Conservation (phyloP, 176 grass and related monocot species). For the Oryza coarctata region DNA sequence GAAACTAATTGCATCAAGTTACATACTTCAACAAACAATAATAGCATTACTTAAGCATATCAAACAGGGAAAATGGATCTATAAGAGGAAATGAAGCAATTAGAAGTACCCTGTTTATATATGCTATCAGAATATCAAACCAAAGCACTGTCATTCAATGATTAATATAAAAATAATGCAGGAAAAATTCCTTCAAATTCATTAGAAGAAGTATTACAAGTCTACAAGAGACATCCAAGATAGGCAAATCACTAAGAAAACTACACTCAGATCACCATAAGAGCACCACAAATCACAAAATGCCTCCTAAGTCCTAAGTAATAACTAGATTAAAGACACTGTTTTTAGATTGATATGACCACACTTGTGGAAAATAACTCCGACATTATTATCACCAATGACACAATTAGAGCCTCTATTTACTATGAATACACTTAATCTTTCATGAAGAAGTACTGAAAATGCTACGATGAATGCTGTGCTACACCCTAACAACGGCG, state of each 20-base stretch:
- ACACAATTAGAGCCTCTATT: background rate
- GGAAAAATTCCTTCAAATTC: background rate
- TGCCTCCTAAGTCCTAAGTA: background rate
- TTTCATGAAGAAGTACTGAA: background rate
- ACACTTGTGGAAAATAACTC: background rate
- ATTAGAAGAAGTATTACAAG: background rate
- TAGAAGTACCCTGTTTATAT: background rate
- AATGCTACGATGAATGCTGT: background rate
- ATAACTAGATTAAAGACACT: background rate
- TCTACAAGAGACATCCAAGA: background rate
- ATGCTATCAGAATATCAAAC: constrained; percentile 6
- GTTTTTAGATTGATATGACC: background rate
- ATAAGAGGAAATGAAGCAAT: background rate
- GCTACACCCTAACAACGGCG: background rate
- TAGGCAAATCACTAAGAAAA: background rate
- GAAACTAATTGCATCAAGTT: background rate
- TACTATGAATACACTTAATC: background rate
- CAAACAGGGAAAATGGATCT: background rate
- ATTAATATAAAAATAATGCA: background rate
- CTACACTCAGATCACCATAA: background rate
- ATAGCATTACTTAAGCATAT: constrained; percentile 11
- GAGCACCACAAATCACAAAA: background rate
- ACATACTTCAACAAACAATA: background rate
- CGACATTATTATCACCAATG: background rate
- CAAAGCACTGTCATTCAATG: background rate